Evolutionary conservation across 352 stramenopile species (phyloP).

Genomic region (Blastocystis sp.): DNA sequence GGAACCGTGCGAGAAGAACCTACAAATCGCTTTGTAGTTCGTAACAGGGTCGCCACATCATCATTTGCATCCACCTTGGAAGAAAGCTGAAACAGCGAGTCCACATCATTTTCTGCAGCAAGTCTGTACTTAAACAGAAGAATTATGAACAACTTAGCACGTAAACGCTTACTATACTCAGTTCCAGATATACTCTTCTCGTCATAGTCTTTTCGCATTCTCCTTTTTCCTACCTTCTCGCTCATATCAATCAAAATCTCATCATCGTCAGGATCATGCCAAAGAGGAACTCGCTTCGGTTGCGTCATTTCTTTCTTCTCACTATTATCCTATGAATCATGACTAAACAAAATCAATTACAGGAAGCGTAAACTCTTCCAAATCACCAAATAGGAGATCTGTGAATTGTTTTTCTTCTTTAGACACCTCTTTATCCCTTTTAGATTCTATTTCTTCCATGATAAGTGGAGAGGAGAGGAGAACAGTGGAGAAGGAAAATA

Average conservation of each 20-base stretch:
- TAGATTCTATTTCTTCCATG: not conserved
- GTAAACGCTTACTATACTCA: constrained; percentile 25
- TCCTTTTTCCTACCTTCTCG: not conserved
- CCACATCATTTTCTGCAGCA: not conserved
- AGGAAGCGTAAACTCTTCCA: not conserved
- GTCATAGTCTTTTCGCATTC: not conserved
- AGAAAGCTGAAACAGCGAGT: not conserved
- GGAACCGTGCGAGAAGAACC: not conserved
- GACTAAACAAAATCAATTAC: not conserved
- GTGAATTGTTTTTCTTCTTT: constrained; percentile 24
- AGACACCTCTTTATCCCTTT: not conserved
- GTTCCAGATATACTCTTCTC: not conserved
- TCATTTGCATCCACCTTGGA: not conserved
- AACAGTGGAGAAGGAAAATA: not conserved
- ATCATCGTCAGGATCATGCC: constrained; percentile 36
- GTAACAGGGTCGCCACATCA: not conserved
- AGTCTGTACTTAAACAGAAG: not conserved
- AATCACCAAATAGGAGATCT: constrained; percentile 40
- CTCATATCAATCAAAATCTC: not conserved
- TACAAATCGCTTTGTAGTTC: constrained; percentile 32
- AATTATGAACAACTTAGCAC: not conserved
- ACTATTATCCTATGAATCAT: not conserved
- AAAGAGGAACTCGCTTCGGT: not conserved
- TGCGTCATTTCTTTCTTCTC: not conserved
- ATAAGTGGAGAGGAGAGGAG: not conserved